Conservation (phyloP, 2,329 filamentous ascomycete species). For the Monilinia fructicola region DNA sequence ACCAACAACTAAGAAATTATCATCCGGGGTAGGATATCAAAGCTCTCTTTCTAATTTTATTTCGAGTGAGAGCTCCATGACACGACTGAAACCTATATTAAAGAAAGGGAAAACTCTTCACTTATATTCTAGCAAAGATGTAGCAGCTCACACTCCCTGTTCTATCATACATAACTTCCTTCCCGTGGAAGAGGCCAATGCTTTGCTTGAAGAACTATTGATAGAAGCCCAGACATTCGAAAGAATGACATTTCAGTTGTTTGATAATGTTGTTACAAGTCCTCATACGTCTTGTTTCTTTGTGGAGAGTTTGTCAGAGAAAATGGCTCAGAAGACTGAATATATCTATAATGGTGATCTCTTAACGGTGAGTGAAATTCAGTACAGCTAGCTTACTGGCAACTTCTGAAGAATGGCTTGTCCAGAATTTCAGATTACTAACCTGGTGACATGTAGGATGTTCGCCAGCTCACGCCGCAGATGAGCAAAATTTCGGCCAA, state of each 20-base stretch:
- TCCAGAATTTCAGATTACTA: constrained; percentile 16
- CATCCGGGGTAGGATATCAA: constrained; percentile 53
- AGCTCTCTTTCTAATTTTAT: constrained; percentile 59
- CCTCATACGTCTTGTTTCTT: constrained; percentile 85
- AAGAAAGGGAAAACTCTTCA: constrained; percentile 81
- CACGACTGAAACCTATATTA: constrained; percentile 56
- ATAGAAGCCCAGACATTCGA: constrained; percentile 70
- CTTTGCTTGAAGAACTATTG: constrained; percentile 72
- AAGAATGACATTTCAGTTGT: constrained; percentile 75
- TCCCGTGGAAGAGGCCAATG: constrained; percentile 66
- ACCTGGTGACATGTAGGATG: constrained; percentile 51
- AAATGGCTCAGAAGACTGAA: constrained; percentile 68
- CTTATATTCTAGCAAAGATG: constrained; percentile 76
- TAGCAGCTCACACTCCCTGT: constrained; percentile 82
- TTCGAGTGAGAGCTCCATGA: constrained; percentile 34
- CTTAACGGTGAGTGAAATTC: constrained; percentile 54
- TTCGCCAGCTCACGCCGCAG: constrained; percentile 72
- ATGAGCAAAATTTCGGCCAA: constrained; percentile 67
- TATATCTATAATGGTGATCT: constrained; percentile 83
- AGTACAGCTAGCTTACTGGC: not conserved
- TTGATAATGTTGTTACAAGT: constrained; percentile 81
- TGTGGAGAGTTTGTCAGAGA: constrained; percentile 71
- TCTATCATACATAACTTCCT: constrained; percentile 92
- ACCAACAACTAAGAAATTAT: constrained; percentile 36
- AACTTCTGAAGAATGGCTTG: not conserved